These are phyloP conservation scores for Gastrolobium villosum DNA, from an alignment of 306 rosid genomes.

Conservation along the genomic window DNA sequence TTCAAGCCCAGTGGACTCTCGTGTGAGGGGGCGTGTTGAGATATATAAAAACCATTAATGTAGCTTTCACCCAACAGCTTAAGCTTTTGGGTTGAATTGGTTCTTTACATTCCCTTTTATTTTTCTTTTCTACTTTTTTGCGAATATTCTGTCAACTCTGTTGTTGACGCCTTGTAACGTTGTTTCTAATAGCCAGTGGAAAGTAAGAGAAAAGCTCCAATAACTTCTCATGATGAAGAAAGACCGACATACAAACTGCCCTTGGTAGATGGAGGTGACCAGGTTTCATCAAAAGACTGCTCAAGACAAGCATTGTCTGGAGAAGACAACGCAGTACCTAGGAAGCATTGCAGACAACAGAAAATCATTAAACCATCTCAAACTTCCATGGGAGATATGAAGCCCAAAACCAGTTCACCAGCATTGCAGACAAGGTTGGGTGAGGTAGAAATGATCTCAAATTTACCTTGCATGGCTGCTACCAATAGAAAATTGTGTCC, in stretches of 20 bases:
- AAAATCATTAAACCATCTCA: slow-evolving; percentile 44
- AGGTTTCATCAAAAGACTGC: slow-evolving; percentile 23
- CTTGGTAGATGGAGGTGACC: slow-evolving; percentile 49
- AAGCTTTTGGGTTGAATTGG: no score
- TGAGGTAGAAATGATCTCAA: slow-evolving; percentile 38
- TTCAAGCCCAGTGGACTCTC: no score
- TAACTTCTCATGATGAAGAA: slow-evolving; percentile 42
- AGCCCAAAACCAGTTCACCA: slow-evolving; percentile 41
- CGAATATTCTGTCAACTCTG: neutral
- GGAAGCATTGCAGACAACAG: slow-evolving; percentile 16
- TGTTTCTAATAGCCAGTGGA: slow-evolving; percentile 50
- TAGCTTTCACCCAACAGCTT: no score
- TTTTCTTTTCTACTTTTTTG: neutral
- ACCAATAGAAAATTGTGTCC: slow-evolving; percentile 39
- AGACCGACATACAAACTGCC: slow-evolving; percentile 50
- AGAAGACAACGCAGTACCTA: slow-evolving; percentile 43
- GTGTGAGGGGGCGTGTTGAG: no score
- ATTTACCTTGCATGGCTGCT: slow-evolving; percentile 36
- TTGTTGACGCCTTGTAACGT: slow-evolving; percentile 29
- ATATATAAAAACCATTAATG: no score
- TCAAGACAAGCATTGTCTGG: slow-evolving; percentile 34
- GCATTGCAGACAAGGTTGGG: slow-evolving; percentile 34
- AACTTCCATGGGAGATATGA: slow-evolving; percentile 39
- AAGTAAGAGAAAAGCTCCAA: slow-evolving; percentile 50
- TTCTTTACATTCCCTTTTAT: no score